Percentiles rank a stretch among this genome's conserved stretches.
Evolutionary conservation across 2,329 filamentous ascomycete genomes (phyloP).

Genomic region (Zelopaecilomyces penicillatus): DNA sequence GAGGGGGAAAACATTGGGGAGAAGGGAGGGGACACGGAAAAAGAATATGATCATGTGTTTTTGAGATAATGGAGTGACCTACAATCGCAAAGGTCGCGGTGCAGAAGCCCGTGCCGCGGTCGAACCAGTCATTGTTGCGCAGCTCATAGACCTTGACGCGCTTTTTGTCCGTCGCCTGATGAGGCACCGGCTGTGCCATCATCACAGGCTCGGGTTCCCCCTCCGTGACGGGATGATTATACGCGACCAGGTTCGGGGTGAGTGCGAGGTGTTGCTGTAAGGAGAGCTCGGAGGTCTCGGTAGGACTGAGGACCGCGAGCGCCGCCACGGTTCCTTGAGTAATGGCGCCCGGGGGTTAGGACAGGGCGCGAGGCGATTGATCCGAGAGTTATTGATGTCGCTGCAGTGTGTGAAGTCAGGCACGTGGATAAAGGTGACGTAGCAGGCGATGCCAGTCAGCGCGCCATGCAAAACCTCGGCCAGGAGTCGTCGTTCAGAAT

Average conservation of each 20-base stretch:
- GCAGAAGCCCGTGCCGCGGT: slow-evolving; percentile 93
- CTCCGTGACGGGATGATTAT: slow-evolving; percentile 40
- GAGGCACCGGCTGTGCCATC: slow-evolving; percentile 65
- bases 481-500: too few relatives aligned
- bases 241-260: slow-evolving; percentile 43
- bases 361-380: slow-evolving; percentile 8
- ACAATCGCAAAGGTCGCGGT: slow-evolving; percentile 68
- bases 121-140: slow-evolving; percentile 98
- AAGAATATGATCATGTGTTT: neutral
- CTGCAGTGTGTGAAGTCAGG: neutral
- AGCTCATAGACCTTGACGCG: slow-evolving; percentile 99
- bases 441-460: slow-evolving; percentile 18
- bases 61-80: slow-evolving; percentile 28
- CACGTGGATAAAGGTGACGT: slow-evolving; percentile 5
- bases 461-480: slow-evolving; percentile 22
- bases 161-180: slow-evolving; percentile 57
- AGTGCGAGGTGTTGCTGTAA: slow-evolving; percentile 53
- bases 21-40: neutral
- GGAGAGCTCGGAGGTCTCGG: slow-evolving; percentile 46
- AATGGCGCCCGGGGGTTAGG: slow-evolving; percentile 16
- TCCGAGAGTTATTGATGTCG: slow-evolving; percentile 2
- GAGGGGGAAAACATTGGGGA: neutral
- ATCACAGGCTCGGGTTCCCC: slow-evolving; percentile 54
- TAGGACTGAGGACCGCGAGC: slow-evolving; percentile 45
- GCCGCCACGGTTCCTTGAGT: slow-evolving; percentile 43